Percentiles rank a stretch among this genome's conserved stretches.
phyloP scores from a whole-genome alignment of 2,329 filamentous ascomycete species.

The Didymella glomerata region DNA sequence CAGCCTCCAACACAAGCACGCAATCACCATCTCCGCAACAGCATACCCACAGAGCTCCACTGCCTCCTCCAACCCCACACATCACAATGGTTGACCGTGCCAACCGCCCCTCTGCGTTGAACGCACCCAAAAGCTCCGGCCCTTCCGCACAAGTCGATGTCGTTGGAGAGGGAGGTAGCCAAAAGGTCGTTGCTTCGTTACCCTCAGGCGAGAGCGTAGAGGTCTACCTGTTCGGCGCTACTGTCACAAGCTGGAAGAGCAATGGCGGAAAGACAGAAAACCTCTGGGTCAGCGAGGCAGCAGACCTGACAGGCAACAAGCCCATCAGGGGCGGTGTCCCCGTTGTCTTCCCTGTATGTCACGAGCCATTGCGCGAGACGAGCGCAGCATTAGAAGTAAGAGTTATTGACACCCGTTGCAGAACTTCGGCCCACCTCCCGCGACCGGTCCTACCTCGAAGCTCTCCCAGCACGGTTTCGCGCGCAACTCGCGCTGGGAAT shows the following conservation, averaged over 20 bases:
- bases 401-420: conserved; percentile 47
- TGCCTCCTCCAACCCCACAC: conserved; percentile 14
- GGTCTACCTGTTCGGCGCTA: conserved; percentile 89
- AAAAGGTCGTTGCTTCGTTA: conserved; percentile 78
- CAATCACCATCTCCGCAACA: conserved; percentile 13
- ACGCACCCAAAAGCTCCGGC: conserved; percentile 67
- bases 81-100: conserved; percentile 77
- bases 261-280: conserved; percentile 76
- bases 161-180: conserved; percentile 74
- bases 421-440: conserved; percentile 83
- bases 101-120: conserved; percentile 79
- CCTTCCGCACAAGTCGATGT: conserved; percentile 76
- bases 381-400: neutral
- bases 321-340: conserved; percentile 91
- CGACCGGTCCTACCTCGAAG: conserved; percentile 76
- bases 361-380: neutral
- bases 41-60: conserved; percentile 11
- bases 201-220: conserved; percentile 87
- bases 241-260: conserved; percentile 92
- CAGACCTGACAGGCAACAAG: conserved; percentile 85
- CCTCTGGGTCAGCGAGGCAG: conserved; percentile 82
- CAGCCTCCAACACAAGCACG: neutral
- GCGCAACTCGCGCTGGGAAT: conserved; percentile 89
- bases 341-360: conserved; percentile 85
- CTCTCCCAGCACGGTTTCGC: conserved; percentile 96